Evolutionary conservation across 306 rosid species (phyloP).

Genomic region (Prunus armeniaca): DNA sequence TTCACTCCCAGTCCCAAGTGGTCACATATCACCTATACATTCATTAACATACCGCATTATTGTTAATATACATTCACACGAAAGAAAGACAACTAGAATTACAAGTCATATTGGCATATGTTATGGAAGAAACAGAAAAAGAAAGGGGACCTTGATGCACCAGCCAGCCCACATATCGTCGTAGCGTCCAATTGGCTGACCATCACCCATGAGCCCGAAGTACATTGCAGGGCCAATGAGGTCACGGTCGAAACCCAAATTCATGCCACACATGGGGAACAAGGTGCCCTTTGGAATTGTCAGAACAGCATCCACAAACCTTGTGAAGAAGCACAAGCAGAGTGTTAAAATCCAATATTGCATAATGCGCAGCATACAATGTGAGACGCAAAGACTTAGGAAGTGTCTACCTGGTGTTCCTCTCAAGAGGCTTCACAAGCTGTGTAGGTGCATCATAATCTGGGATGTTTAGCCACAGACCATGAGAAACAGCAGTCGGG

Average conservation of each 20-base stretch:
- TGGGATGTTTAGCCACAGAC: constrained; percentile 93
- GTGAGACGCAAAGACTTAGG: neutral
- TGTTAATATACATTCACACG: neutral
- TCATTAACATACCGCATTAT: neutral
- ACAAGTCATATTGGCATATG: neutral
- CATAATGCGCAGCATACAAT: neutral
- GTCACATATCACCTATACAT: constrained; percentile 58
- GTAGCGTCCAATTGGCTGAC: constrained; percentile 87
- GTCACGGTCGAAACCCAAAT: constrained; percentile 82
- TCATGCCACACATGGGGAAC: constrained; percentile 94
- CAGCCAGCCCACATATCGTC: constrained; percentile 99
- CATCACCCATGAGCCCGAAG: constrained; percentile 95
- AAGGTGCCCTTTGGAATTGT: constrained; percentile 61
- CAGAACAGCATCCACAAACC: constrained; percentile 61
- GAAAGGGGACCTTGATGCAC: constrained; percentile 58
- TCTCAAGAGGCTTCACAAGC: constrained; percentile 84
- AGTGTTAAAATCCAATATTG: neutral
- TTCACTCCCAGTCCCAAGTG: constrained; percentile 89
- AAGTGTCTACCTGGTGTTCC: constrained; percentile 62
- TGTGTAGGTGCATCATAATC: constrained; percentile 95
- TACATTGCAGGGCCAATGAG: constrained; percentile 95
- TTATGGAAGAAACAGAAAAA: neutral
- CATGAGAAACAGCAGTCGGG: constrained; percentile 80
- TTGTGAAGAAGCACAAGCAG: neutral
- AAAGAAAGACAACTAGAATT: neutral